Base-by-base conservation (phyloP, 1,284 basidiomycete species). In the Boletus semigastroideus region DNA sequence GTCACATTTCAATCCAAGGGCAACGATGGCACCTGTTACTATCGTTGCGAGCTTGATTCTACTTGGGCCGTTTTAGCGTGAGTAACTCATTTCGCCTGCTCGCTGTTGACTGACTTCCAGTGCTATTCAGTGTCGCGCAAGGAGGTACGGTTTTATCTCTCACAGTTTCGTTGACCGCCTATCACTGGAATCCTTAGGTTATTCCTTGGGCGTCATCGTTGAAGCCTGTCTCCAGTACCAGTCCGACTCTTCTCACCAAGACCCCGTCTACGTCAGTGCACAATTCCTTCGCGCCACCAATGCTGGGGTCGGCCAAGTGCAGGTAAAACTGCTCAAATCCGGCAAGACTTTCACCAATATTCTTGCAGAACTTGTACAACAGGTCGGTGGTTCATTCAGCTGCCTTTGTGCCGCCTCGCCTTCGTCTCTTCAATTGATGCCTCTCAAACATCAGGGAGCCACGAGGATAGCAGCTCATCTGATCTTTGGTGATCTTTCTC, bases 221-320 rank as follows among this genome's bases (percentile, higher is more conserved):
- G 73, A 84, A 33, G 76, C 83, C 16, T 79, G 76, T 49, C 73
- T 79, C 10, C 69, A 75, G 51, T 64, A 78, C 47, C 83, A 86
- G 63, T 64, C 72, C 2, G 47, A 52, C 8, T 75, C 78, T 3
- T 28, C 58, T 11, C 82, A 84, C 60, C 67, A 63, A 17, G 83
- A 86, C 55, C 78, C 79, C 6, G 68, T 86, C 31, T 79, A 86
- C 60, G 65, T 83, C 46, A 81, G 79, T 4, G 80, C 80, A 2
- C 79, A 86, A 57, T 87, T 74, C 58, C 68, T 84, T 36, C 71
- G 74, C 33, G 67, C 78, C 1, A 74, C 79, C 3, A 61, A 66
- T 1, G 53, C 68, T 4, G 68, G 64, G 5, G 58, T 68, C 1
- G 80, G 78, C 54, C 73, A 77, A 49, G 73, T 85, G 13, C 76